Conservation (phyloP, 202 grass and related monocot genomes). For the Cymbopogon flexuosus region DNA sequence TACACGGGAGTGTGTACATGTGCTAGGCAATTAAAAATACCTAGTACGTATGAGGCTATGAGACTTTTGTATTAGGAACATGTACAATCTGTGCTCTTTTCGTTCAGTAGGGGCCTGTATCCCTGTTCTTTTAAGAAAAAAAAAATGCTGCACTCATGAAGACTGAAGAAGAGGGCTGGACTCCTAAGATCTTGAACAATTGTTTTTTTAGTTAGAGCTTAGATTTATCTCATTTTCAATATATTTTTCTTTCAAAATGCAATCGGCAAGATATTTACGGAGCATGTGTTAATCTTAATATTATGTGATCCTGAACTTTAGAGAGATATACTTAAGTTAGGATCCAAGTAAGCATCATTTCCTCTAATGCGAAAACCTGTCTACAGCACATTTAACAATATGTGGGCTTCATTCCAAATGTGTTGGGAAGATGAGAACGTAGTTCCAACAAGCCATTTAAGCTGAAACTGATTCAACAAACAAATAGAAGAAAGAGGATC, state of each 20-base stretch:
- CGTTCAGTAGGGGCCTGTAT: neutral
- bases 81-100: constrained; percentile 2
- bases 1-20: neutral
- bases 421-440: neutral
- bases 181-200: neutral
- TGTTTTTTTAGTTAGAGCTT: neutral
- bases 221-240: neutral
- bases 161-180: neutral
- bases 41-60: neutral
- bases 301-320: too few relatives aligned
- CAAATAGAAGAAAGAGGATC: neutral
- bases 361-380: neutral
- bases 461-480: neutral
- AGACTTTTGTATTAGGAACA: neutral
- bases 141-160: neutral
- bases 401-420: neutral
- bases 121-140: neutral
- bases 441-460: neutral
- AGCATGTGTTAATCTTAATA: neutral
- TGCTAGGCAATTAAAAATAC: neutral
- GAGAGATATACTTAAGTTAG: neutral
- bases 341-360: neutral
- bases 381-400: neutral
- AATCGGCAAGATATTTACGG: neutral
- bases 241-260: neutral